Percentiles rank a stretch among this genome's conserved stretches.
These are phyloP conservation scores for Aspergillus pseudotamarii DNA, from an alignment of 2,329 filamentous ascomycete species.

Conservation along the genomic window DNA sequence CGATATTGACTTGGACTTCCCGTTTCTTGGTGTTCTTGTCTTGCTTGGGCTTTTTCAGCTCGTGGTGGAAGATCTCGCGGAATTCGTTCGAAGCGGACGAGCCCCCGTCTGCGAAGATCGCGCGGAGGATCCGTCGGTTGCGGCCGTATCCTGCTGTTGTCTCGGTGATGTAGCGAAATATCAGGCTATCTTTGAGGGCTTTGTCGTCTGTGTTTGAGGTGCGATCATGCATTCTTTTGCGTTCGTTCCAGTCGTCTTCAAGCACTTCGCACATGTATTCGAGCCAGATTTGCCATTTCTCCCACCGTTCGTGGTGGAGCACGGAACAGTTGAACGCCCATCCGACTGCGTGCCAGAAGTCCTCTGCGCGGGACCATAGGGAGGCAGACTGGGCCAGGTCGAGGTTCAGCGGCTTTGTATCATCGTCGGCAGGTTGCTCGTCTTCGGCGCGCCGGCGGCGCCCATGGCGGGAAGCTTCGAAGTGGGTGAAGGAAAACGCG, in stretches of 20 bases:
- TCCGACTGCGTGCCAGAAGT: constrained; percentile 86
- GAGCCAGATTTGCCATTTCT: constrained; percentile 78
- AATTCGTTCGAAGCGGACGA: constrained; percentile 44
- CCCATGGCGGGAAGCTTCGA: constrained; percentile 36
- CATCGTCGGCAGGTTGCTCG: constrained; percentile 39
- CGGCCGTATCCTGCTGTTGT: constrained; percentile 34
- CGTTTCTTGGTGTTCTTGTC: constrained; percentile 39
- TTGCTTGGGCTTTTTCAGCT: constrained; percentile 40
- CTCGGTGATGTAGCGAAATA: constrained; percentile 46
- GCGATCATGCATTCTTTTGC: constrained; percentile 21
- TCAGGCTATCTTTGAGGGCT: constrained; percentile 42
- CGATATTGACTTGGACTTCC: constrained; percentile 47
- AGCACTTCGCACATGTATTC: constrained; percentile 63
- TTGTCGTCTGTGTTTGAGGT: constrained; percentile 12
- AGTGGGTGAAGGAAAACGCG: constrained; percentile 69
- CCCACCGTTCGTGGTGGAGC: constrained; percentile 73
- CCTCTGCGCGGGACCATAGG: constrained; percentile 74
- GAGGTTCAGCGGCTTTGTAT: constrained; percentile 58
- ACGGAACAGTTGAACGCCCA: constrained; percentile 94
- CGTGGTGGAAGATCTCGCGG: constrained; percentile 47
- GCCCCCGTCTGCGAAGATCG: constrained; percentile 51
- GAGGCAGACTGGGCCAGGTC: constrained; percentile 66
- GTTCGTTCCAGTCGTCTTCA: constrained; percentile 47
- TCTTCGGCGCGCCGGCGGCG: constrained; percentile 29
- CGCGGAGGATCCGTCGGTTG: constrained; percentile 47